Percentiles rank a stretch among this genome's conserved stretches.
Conservation (phyloP, 257 asterid species). For the Solanum corneliomulleri region DNA sequence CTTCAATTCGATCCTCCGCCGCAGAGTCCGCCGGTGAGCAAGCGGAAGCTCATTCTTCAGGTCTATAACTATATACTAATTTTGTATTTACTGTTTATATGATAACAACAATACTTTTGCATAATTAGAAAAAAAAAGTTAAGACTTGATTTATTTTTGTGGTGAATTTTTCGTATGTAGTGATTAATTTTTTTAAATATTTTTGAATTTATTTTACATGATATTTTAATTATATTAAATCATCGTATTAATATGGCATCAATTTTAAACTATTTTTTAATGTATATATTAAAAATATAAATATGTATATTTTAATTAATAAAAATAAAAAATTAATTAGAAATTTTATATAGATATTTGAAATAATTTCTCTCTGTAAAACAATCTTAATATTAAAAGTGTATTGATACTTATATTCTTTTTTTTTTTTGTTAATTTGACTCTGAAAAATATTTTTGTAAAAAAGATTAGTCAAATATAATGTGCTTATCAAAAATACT, state of each 20-base stretch:
- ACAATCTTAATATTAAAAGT: background rate
- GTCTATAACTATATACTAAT: background rate
- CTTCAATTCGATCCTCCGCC: constrained; percentile 7
- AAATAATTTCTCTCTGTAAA: background rate
- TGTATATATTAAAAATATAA: too few relatives aligned
- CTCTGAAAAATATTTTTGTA: background rate
- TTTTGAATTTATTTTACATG: background rate
- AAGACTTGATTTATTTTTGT: background rate
- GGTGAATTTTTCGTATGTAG: background rate
- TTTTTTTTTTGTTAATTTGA: too few relatives aligned
- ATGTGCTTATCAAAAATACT: too few relatives aligned
- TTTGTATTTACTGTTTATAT: background rate
- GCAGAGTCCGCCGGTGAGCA: constrained; percentile 4
- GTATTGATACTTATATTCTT: too few relatives aligned
- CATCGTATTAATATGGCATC: background rate
- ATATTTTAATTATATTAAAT: too few relatives aligned
- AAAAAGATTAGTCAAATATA: too few relatives aligned
- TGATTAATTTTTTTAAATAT: background rate
- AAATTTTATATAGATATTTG: background rate
- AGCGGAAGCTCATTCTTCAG: constrained; percentile 20
- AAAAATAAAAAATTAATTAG: too few relatives aligned
- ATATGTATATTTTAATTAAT: too few relatives aligned
- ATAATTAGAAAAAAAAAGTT: background rate
- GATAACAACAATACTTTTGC: background rate
- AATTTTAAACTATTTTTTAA: too few relatives aligned